Evolutionary conservation across 768 basidiomycete genomes (phyloP), one percentile per base, ranked within the genome.

Genomic region (Lenzites betulinus): DNA sequence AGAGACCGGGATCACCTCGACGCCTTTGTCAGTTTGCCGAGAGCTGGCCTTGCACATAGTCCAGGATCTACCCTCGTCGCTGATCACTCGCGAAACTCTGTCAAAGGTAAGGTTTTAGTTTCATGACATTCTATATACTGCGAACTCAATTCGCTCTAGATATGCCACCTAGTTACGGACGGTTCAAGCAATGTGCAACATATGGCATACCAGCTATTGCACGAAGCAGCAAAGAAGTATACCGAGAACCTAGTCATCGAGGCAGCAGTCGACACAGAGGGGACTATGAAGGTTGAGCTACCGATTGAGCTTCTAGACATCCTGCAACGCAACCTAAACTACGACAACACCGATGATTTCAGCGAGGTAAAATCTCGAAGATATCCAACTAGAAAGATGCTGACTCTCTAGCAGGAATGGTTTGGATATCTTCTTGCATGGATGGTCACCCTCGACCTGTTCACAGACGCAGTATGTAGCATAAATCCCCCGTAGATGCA

Each of bases 221-320:
- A 79, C 36, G 78, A 78, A 46, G 88, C 92, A 12, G 87, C 93
- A 20, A 77, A 78, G 64, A 89, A 85, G 68, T 81, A 85, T 36
- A 96, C 95, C 0, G 90, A 95, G 56, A 75, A 90, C 59, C 78
- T 95, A 43, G 93, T 97, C 26, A 84, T 98, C 38, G 93, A 98
- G 68, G 88, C 89, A 2, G 92, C 87, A 7, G 89, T 93, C 15
- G 90, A 93, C 48, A 80, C 83, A 0, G 89, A 92, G 51, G 81
- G 77, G 2, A 68, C 69, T 1, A 69, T 83, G 35, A 78, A 79
- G 46, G 76, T 83, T 22, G 77, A 82, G 23, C 75, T 96, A 12
- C 93, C 95, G 0, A 12, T 52, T 0, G 88, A 92, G 66, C 76
- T 97, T 22, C 63, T 96, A 16, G 72, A 75, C 5, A 78, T 95